Base-by-base conservation (phyloP, 2,329 filamentous ascomycete species). In the Rutstroemia sp. region DNA sequence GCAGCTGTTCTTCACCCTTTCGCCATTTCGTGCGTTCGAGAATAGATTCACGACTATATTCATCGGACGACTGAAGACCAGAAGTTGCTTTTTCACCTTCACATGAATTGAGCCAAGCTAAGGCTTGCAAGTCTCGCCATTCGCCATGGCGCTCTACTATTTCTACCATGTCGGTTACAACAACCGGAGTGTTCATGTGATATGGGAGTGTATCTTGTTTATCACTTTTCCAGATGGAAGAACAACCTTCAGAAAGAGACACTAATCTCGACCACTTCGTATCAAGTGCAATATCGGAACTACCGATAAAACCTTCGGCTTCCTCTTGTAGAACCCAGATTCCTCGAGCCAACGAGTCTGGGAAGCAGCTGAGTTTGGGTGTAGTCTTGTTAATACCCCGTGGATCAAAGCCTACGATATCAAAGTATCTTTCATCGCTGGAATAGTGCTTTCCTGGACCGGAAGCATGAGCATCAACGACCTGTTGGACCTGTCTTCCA, bases 151-250 rank as follows among this genome's bases (percentile, higher is more conserved):
- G 68, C 58, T 79, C 76, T 10, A 74, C 67, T 42, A 79, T 71
- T 46, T 73, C 71, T 5, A 79, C 65, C 74, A 79, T 78, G 57
- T 80, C 76, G 39, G 72, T 67, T 3, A 75, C 76, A 2, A 76
- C 74, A 19, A 71, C 73, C 1, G 75, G 73, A 0, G 77, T 78
- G n/a, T 72, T 73, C 49, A 76, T 67, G 61, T 74, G 75, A 25
- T 53, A 54, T 1, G 64, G 56, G 16, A 66, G 63, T 42, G 62
- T 65, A 12, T 58, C 57, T 21, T 62, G 61, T n/a, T 62, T 60
- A 5, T 57, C 59, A 8, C 23, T 16, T 51, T 53, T 2, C 58
- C 56, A 1, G 63, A 58, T 52, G 21, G 42, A 46, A 14, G 42
- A 21, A 10, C 65, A 67, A 27, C 61, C 64, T n/a, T 56, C 49